These are phyloP conservation scores for Phytophthora idaei DNA, from an alignment of 352 stramenopile species.

Conservation along the genomic window DNA sequence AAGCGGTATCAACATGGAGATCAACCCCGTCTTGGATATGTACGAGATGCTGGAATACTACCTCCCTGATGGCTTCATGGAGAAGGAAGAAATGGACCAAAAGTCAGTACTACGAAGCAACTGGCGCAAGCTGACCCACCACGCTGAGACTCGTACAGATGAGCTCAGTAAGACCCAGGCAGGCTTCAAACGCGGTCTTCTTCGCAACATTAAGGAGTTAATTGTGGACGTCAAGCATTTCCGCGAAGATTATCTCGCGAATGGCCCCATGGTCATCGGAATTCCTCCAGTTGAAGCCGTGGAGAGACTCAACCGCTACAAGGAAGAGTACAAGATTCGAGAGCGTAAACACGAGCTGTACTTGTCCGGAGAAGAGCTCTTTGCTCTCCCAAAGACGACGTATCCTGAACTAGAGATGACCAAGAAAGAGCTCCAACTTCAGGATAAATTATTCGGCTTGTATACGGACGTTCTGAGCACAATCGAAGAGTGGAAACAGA, in stretches of 20 bases:
- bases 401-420: slow-evolving; percentile 97
- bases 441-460: slow-evolving; percentile 94
- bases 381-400: slow-evolving; percentile 95
- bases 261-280: slow-evolving; percentile 97
- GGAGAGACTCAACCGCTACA: slow-evolving; percentile 96
- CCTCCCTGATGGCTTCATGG: slow-evolving; percentile 95
- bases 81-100: slow-evolving; percentile 99
- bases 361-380: slow-evolving; percentile 96
- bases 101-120: slow-evolving; percentile 97
- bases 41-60: slow-evolving; percentile 98
- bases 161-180: slow-evolving; percentile 96
- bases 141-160: slow-evolving; percentile 94
- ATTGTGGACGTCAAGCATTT: slow-evolving; percentile 97
- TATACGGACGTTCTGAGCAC: slow-evolving; percentile 98
- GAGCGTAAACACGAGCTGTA: slow-evolving; percentile 98
- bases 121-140: slow-evolving; percentile 97
- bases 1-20: slow-evolving; percentile 98
- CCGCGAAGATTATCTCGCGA: slow-evolving; percentile 95
- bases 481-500: slow-evolving; percentile 97
- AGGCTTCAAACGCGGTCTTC: slow-evolving; percentile 95
- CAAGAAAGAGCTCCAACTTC: slow-evolving; percentile 97
- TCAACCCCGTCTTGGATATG: slow-evolving; percentile 98
- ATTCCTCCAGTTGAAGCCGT: slow-evolving; percentile 96
- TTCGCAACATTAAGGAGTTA: slow-evolving; percentile 97
- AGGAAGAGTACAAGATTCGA: slow-evolving; percentile 98